These are phyloP conservation scores for Beauveria caledonica DNA, from an alignment of 2,329 filamentous ascomycete species.

Conservation along the genomic window DNA sequence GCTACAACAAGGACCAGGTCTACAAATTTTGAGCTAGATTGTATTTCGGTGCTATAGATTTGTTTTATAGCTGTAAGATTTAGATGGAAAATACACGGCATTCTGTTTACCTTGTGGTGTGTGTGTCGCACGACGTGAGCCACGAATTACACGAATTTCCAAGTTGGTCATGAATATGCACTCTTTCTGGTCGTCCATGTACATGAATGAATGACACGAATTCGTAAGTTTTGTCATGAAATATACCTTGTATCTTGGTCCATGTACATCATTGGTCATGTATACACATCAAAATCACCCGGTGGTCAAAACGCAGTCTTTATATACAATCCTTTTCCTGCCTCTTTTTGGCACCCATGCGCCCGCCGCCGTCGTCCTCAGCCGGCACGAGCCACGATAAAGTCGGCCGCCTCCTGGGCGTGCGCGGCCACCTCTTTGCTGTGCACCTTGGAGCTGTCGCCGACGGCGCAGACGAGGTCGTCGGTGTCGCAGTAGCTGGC, in stretches of 20 bases:
- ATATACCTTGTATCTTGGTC: not conserved
- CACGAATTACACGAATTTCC: no score
- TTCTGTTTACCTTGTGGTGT: not conserved
- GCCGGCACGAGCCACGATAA: conserved; percentile 9
- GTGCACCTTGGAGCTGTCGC: conserved; percentile 8
- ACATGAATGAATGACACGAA: not conserved
- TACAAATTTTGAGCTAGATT: conserved; percentile 68
- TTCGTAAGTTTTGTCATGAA: no score
- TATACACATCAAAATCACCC: not conserved
- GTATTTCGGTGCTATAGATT: not conserved
- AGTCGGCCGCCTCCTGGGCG: conserved; percentile 12
- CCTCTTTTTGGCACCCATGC: no score
- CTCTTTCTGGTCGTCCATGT: not conserved
- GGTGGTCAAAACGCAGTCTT: not conserved
- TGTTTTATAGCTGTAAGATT: conserved; percentile 3
- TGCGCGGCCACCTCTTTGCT: conserved; percentile 9
- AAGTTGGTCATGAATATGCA: not conserved
- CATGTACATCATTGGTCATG: not conserved
- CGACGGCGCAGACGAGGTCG: conserved; percentile 10
- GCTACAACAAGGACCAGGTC: conserved; percentile 65
- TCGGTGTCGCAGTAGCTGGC: conserved; percentile 11
- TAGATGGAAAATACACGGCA: conserved; percentile 5
- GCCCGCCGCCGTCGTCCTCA: not conserved
- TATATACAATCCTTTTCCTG: not conserved
- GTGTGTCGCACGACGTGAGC: no score